phyloP scores from a whole-genome alignment of 2,329 filamentous ascomycete species.

The Calycina marina region DNA sequence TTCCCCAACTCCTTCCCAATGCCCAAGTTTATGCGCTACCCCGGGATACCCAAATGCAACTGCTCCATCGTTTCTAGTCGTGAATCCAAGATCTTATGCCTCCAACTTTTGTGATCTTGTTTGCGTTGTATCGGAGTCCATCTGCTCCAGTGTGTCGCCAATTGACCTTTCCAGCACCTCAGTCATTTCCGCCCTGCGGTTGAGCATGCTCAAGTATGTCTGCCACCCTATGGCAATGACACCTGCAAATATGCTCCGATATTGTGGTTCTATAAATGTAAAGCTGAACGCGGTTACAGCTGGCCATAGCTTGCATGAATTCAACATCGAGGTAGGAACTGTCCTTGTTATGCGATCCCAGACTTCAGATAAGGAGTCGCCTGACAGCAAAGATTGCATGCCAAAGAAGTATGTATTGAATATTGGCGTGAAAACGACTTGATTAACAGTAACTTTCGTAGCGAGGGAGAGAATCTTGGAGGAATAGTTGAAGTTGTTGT shows the following conservation, averaged over 20 bases:
- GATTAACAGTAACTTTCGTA: slow-evolving; percentile 69
- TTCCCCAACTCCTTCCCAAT: too few relatives aligned
- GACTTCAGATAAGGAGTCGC: slow-evolving; percentile 47
- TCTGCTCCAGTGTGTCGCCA: too few relatives aligned
- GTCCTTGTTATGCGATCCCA: slow-evolving; percentile 59
- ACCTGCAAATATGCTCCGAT: slow-evolving; percentile 66
- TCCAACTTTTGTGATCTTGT: too few relatives aligned
- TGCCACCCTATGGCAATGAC: slow-evolving; percentile 80
- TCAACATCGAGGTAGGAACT: slow-evolving; percentile 61
- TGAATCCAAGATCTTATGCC: too few relatives aligned
- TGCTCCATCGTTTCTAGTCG: too few relatives aligned
- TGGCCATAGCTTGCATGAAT: slow-evolving; percentile 80
- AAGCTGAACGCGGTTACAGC: slow-evolving; percentile 77
- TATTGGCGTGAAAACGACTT: slow-evolving; percentile 64
- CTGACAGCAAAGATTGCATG: slow-evolving; percentile 60
- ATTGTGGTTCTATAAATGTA: slow-evolving; percentile 66
- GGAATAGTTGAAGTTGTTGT: slow-evolving; percentile 68
- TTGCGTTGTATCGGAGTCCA: too few relatives aligned
- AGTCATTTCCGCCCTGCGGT: slow-evolving; percentile 52
- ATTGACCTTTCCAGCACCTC: slow-evolving; percentile 18
- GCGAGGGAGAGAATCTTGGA: slow-evolving; percentile 56
- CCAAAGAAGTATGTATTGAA: slow-evolving; percentile 80
- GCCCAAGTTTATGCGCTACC: too few relatives aligned
- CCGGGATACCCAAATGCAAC: too few relatives aligned
- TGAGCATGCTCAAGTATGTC: slow-evolving; percentile 74